A percentile compares a stretch with the other conserved stretches of the same genome.
Evolutionary conservation across 163 green algal genomes (phyloP).

Genomic region (Chloroidium sp.): DNA sequence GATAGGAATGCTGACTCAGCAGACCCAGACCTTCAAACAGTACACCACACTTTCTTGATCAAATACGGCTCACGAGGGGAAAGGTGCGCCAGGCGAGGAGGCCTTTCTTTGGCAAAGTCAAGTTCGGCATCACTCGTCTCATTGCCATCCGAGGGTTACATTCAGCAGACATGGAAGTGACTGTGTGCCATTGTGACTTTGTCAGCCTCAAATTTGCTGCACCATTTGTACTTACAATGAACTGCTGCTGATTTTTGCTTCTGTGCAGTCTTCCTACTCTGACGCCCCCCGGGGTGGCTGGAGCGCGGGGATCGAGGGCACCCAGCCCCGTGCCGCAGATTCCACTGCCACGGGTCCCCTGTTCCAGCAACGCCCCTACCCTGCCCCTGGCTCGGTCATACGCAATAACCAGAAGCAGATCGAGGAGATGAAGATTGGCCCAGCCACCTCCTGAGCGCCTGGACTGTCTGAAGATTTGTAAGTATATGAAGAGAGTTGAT

Average conservation of each 20-base stretch:
- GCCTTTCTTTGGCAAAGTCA: too few relatives aligned
- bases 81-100: too few relatives aligned
- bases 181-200: not conserved
- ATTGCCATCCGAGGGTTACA: too few relatives aligned
- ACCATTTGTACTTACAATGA: not conserved
- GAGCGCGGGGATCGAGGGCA: constrained; percentile 54
- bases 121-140: too few relatives aligned
- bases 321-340: constrained; percentile 62
- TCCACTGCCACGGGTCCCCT: constrained; percentile 63
- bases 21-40: too few relatives aligned
- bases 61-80: too few relatives aligned
- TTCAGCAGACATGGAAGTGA: not conserved
- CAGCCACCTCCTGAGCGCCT: too few relatives aligned
- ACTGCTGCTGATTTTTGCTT: not conserved
- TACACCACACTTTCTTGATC: too few relatives aligned
- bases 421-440: not conserved
- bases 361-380: constrained; percentile 72
- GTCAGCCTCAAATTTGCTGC: not conserved
- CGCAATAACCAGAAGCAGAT: constrained; percentile 47
- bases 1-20: too few relatives aligned
- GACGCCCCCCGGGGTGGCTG: constrained; percentile 65
- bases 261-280: constrained; percentile 62
- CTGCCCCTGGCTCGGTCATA: constrained; percentile 57
- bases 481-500: too few relatives aligned
- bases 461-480: too few relatives aligned